Conservation (phyloP, 2,329 filamentous ascomycete species). For the Beauveria caledonica region DNA sequence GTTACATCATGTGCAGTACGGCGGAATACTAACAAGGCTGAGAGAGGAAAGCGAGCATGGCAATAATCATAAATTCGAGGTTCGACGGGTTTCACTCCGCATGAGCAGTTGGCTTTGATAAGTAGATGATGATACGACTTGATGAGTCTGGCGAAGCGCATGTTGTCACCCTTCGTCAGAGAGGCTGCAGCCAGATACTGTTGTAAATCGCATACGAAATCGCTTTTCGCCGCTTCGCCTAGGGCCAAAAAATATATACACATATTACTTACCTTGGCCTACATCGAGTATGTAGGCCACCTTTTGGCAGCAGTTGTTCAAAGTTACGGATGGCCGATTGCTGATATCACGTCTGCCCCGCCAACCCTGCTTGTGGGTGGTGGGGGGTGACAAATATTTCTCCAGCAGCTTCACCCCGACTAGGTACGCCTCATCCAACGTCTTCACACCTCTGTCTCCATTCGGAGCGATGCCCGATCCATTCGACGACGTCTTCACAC, state of each 20-base stretch:
- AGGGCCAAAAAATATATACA: too few relatives aligned
- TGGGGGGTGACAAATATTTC: slow-evolving; percentile 15
- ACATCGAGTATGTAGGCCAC: too few relatives aligned
- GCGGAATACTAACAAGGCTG: neutral
- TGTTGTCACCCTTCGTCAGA: too few relatives aligned
- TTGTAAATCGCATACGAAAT: too few relatives aligned
- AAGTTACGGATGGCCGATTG: neutral
- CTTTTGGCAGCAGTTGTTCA: too few relatives aligned
- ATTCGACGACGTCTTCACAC: slow-evolving; percentile 49
- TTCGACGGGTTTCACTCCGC: neutral
- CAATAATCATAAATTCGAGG: neutral
- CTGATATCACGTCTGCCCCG: slow-evolving; percentile 35
- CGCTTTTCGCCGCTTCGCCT: too few relatives aligned
- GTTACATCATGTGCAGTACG: slow-evolving; percentile 29
- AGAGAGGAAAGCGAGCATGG: neutral
- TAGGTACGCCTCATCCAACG: neutral
- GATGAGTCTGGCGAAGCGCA: neutral
- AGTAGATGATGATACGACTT: neutral
- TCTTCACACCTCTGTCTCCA: neutral
- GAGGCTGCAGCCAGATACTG: too few relatives aligned
- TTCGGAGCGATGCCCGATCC: slow-evolving; percentile 34
- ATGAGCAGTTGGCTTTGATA: neutral
- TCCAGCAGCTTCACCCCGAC: neutral
- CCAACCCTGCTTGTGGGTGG: neutral
- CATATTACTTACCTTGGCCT: too few relatives aligned